These are phyloP conservation scores for Paramecium caudatum DNA, from an alignment of 73 alveolate species.

Conservation along the genomic window DNA sequence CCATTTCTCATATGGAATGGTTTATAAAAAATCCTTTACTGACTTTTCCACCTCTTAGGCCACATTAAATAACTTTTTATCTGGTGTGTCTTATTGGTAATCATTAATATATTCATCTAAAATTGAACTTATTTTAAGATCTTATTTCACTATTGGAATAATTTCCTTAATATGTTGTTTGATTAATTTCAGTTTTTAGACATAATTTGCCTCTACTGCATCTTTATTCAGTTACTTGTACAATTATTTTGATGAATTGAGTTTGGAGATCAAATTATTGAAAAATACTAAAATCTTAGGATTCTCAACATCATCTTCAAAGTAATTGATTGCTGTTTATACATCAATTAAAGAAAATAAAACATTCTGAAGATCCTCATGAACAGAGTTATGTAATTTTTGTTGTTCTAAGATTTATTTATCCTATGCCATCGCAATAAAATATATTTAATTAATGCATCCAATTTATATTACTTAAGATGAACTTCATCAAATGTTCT, in stretches of 20 bases:
- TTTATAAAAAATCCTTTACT: not conserved
- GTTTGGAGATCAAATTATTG: not conserved
- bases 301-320: constrained; percentile 42
- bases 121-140: not conserved
- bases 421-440: not conserved
- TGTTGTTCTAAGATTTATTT: not conserved
- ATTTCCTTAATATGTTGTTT: not conserved
- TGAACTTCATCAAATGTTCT: constrained; percentile 51
- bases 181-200: not conserved
- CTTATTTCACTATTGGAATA: not conserved
- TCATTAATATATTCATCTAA: constrained; percentile 1
- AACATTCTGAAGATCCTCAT: not conserved
- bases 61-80: constrained; percentile 9
- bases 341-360: not conserved
- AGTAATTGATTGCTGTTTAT: not conserved
- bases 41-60: not conserved
- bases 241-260: not conserved
- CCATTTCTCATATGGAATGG: not conserved
- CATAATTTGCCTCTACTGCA: too few relatives aligned
- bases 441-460: constrained; percentile 18
- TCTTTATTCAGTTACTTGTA: too few relatives aligned
- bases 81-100: not conserved
- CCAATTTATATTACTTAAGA: constrained; percentile 27
- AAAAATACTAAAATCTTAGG: constrained; percentile 31
- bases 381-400: not conserved